Base-by-base conservation (phyloP, 257 asterid genomes). In the Plantago ovata region DNA sequence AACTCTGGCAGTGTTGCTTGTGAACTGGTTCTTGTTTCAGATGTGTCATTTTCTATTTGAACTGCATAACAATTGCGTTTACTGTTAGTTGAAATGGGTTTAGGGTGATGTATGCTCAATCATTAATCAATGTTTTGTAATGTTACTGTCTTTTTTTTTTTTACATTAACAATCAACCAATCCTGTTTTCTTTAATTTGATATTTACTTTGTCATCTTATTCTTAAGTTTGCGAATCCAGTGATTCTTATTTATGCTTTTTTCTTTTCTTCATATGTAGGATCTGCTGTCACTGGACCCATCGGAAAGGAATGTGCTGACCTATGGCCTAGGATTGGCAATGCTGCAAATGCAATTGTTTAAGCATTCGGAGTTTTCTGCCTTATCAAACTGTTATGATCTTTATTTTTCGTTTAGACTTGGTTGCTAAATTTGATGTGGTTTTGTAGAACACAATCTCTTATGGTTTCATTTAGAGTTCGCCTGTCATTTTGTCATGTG, bases 251-350 rank as follows among this genome's bases (percentile, higher is more conserved):
- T 49, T 21, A 18, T 1, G 3, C 4, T 9, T 3, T 49, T 9
- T 10, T 0, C 38, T 19, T 24, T 18, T 5, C n/a, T 10, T 39
- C 1, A 21, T 64, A 41, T 53, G 47, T 66, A 82, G 90, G 90
- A 14, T 82, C 90, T 58, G 90, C 90, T 20, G 79, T 82, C 67
- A 82, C 90, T 4, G 90, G 90, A 6, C 90, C 90, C 3, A 82
- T 82, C 22, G 86, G 90, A 50, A 82, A 82, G 73, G 90, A 82
- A 60, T 82, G 90, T 65, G 90, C 90, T 75, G 90, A 82, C 70
- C 76, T 82, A 9, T 82, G 90, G 86, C 90, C 86, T 2, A 79
- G 90, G 57, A 79, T 82, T 51, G 90, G 86, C 23, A 82, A 86
- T 53, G 90, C 86, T 39, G 86, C 90, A 36, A 82, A 82, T 52